These are phyloP conservation scores for Paraphoma sp. DNA, from an alignment of 2,329 filamentous ascomycete species.

Conservation along the genomic window DNA sequence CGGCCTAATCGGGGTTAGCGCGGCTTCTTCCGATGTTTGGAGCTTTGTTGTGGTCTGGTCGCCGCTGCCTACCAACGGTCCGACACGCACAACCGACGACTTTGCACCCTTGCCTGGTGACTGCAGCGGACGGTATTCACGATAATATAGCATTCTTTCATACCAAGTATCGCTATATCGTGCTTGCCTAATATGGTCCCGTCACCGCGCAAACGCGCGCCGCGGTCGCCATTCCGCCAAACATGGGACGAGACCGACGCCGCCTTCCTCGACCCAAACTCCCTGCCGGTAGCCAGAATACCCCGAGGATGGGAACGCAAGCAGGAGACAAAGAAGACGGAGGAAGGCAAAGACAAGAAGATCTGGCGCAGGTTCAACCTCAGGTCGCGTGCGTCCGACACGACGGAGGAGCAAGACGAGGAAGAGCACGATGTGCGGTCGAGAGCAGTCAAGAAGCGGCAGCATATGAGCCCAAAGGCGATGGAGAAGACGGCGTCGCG, in stretches of 20 bases:
- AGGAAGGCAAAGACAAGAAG: constrained; percentile 50
- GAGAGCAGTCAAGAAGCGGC: constrained; percentile 55
- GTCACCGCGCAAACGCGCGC: constrained; percentile 39
- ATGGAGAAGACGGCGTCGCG: constrained; percentile 33
- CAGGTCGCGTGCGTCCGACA: constrained; percentile 32
- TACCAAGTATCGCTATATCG: constrained; percentile 9
- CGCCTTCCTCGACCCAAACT: constrained; percentile 48
- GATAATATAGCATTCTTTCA: constrained; percentile 20
- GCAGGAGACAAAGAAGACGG: constrained; percentile 49
- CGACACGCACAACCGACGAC: constrained; percentile 14
- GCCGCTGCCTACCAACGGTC: constrained; percentile 15
- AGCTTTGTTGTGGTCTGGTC: constrained; percentile 11
- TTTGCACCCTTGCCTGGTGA: constrained; percentile 5
- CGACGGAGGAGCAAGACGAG: constrained; percentile 21
- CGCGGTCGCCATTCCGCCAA: constrained; percentile 36
- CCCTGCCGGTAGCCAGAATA: constrained; percentile 50
- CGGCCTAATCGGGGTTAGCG: constrained; percentile 11
- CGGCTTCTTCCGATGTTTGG: constrained; percentile 20
- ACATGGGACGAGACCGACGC: constrained; percentile 53
- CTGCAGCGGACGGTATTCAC: constrained; percentile 3
- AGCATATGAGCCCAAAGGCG: constrained; percentile 43
- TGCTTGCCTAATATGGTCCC: constrained; percentile 29
- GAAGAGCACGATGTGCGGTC: constrained; percentile 42
- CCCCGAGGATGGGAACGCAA: constrained; percentile 59
- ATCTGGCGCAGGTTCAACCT: constrained; percentile 55